Percentiles rank a stretch among this genome's conserved stretches.
phyloP scores from a whole-genome alignment of 495 filamentous ascomycete species.

The Penicillium manginii region DNA sequence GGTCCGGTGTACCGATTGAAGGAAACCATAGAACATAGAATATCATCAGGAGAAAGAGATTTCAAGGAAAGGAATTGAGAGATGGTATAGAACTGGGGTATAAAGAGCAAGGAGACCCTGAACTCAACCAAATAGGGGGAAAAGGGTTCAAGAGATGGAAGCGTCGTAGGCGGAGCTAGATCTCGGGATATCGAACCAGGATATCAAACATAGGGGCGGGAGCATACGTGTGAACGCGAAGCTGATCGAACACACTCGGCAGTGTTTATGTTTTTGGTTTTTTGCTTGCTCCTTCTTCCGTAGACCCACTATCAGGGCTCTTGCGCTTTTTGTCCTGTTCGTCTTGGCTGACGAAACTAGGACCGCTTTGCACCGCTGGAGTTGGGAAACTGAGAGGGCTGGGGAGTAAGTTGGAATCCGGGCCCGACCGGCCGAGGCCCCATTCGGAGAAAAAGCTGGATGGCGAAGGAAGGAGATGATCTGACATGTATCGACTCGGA shows the following conservation, averaged over 20 bases:
- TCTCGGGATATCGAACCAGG: constrained; percentile 17
- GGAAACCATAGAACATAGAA: constrained; percentile 4
- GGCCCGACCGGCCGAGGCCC: constrained; percentile 67
- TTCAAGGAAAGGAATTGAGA: constrained; percentile 6
- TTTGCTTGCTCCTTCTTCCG: constrained; percentile 45
- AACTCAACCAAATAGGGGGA: constrained; percentile 22
- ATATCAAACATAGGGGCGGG: neutral
- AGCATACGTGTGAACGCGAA: neutral
- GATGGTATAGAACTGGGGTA: constrained; percentile 29
- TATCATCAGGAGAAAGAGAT: constrained; percentile 1
- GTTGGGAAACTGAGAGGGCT: constrained; percentile 92
- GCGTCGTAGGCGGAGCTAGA: constrained; percentile 5
- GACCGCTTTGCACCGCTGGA: constrained; percentile 72
- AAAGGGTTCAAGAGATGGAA: constrained; percentile 9
- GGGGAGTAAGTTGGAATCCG: constrained; percentile 79
- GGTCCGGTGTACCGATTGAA: neutral
- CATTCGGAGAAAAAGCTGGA: constrained; percentile 92
- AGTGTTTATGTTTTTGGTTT: constrained; percentile 49
- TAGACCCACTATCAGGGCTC: constrained; percentile 50
- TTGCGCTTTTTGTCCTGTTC: constrained; percentile 59
- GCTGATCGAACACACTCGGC: neutral
- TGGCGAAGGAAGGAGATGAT: constrained; percentile 83
- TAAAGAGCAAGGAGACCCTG: constrained; percentile 23
- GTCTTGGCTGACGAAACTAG: constrained; percentile 66
- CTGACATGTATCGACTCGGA: constrained; percentile 85